These are phyloP conservation scores for Phtheirospermum japonicum DNA, from an alignment of 257 asterid genomes.

Conservation along the genomic window DNA sequence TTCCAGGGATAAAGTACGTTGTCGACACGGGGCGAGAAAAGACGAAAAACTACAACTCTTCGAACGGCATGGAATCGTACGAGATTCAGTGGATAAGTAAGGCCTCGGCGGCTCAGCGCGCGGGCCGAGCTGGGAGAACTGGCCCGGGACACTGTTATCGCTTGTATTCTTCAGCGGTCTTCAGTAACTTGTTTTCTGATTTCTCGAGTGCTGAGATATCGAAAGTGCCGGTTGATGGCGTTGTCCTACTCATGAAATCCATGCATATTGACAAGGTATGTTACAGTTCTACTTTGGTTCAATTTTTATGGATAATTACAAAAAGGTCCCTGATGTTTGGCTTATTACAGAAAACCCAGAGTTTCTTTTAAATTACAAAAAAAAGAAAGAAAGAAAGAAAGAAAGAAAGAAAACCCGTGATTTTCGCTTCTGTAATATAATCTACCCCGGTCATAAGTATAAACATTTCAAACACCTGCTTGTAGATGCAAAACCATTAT, in stretches of 20 bases:
- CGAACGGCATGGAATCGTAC: slow-evolving; percentile 78
- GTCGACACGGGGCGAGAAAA: slow-evolving; percentile 97
- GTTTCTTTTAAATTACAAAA: too few relatives aligned
- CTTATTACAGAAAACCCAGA: too few relatives aligned
- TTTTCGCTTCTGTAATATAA: too few relatives aligned
- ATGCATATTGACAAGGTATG: slow-evolving; percentile 84
- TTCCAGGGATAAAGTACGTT: slow-evolving; percentile 89
- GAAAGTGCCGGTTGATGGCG: slow-evolving; percentile 92
- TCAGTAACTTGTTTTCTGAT: slow-evolving; percentile 55
- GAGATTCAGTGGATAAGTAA: slow-evolving; percentile 94
- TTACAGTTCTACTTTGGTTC: slow-evolving; percentile 5
- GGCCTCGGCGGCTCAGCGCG: slow-evolving; percentile 96
- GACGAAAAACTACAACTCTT: slow-evolving; percentile 70
- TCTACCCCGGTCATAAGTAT: too few relatives aligned
- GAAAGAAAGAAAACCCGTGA: too few relatives aligned
- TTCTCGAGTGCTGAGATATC: slow-evolving; percentile 82
- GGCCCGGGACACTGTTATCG: slow-evolving; percentile 99
- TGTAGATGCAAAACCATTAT: too few relatives aligned
- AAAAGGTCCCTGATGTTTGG: too few relatives aligned
- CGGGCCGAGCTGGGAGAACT: slow-evolving; percentile 97
- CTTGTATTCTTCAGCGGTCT: slow-evolving; percentile 87
- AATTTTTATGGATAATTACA: background rate
- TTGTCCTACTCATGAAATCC: slow-evolving; percentile 92
- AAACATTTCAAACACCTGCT: too few relatives aligned
- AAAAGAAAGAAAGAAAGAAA: too few relatives aligned